A percentile compares a stretch with the other conserved stretches of the same genome.
Conservation (phyloP, 108 stramenopile species). For the Pinguiococcus pyrenoidosus region DNA sequence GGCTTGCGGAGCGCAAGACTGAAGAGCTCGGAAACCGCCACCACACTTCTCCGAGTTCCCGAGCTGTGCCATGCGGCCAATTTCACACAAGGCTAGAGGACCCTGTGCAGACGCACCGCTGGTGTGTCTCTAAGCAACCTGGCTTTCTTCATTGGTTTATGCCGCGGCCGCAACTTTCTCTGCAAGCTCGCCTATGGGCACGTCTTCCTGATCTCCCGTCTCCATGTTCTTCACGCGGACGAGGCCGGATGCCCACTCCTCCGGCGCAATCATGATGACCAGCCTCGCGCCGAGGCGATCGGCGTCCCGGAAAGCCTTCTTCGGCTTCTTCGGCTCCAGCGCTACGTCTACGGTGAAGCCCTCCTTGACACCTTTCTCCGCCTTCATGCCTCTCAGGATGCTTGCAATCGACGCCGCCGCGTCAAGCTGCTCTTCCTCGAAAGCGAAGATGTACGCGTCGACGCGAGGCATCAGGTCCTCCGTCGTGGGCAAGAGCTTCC, state of each 20-base stretch:
- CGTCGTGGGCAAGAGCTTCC: conserved; percentile 65
- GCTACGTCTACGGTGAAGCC: conserved; percentile 78
- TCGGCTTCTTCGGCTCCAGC: conserved; percentile 74
- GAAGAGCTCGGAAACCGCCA: too few species aligned
- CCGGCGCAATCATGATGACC: conserved; percentile 67
- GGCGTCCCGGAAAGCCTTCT: conserved; percentile 90
- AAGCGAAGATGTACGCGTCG: conserved; percentile 69
- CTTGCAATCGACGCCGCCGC: too few species aligned
- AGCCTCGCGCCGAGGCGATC: conserved; percentile 67
- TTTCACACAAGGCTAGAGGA: too few species aligned
- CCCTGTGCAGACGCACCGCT: too few species aligned
- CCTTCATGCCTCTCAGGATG: too few species aligned
- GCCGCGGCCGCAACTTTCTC: too few species aligned
- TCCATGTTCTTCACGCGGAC: conserved; percentile 62
- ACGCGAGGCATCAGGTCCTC: conserved; percentile 28
- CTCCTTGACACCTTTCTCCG: too few species aligned
- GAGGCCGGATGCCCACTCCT: conserved; percentile 67
- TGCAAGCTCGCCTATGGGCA: conserved; percentile 43
- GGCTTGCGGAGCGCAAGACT: too few species aligned
- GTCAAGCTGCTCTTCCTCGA: conserved; percentile 47
- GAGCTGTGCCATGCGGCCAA: too few species aligned
- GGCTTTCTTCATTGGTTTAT: too few species aligned
- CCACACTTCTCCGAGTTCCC: too few species aligned
- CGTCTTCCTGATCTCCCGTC: conserved; percentile 48
- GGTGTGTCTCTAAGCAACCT: too few species aligned